Base-by-base conservation (phyloP, 2,329 filamentous ascomycete species). In the Ascochyta fabae region DNA sequence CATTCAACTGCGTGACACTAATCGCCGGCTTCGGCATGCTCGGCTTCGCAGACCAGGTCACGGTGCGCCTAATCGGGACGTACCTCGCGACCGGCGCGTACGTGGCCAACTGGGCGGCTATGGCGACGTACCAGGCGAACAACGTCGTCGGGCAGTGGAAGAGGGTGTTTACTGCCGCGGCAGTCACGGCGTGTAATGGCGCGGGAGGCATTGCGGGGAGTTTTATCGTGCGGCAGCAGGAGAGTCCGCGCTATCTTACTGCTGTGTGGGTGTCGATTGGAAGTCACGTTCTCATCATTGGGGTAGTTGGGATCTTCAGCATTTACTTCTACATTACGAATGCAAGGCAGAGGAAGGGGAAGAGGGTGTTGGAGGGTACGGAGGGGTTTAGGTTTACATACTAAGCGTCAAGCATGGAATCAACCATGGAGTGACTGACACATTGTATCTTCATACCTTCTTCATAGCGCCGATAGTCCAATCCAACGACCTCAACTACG, bases 241-340 rank as follows among this genome's bases (percentile, higher is more conserved):
- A 90, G 67, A 86, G 85, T 2, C 87, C 87, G 6, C 73, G 78
- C 53, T 89, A 89, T 70, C 70, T 79, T 53, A 89, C 87, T 2
- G 87, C 87, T 2, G 82, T 89, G 13, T 89, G 86, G 86, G 80
- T 88, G 13, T 86, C 84, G 12, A 87, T 89, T 53, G 86, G 83
- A 56, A 78, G 61, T 40, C 84, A 87, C 62, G 75, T 85, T n/a
- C 60, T 86, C 51, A 85, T 87, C 55, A 82, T 88, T 53, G 76
- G 56, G 1, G 77, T 86, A 26, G 80, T 88, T 13, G 77, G 65
- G 0, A 54, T 77, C 4, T 85, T 87, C 58, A 80, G 82, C 0
- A 33, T 78, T 2, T 82, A 83, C 58, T 88, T 88, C 63, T 81
- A 79, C 61, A 64, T 71, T 27, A 76, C 78, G 10, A 88, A 88